Percentiles rank a stretch among this genome's conserved stretches.
Conservation (phyloP, 2,329 filamentous ascomycete species). For the Volutella citrinella region DNA sequence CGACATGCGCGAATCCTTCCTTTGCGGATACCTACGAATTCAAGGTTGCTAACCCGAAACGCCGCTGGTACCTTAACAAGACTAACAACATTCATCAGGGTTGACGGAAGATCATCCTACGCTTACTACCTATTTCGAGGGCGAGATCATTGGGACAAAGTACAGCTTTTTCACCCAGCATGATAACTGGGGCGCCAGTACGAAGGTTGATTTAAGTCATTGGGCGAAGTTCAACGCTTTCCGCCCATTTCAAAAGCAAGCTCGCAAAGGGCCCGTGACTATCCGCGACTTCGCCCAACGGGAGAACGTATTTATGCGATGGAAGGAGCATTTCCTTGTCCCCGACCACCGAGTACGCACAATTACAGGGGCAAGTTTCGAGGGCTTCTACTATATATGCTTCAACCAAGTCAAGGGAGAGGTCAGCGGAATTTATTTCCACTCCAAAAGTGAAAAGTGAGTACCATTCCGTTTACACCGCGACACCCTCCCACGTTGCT, state of each 20-base stretch:
- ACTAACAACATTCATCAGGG: too few species aligned
- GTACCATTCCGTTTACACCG: conserved; percentile 31
- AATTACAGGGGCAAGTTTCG: conserved; percentile 92
- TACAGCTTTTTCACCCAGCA: conserved; percentile 93
- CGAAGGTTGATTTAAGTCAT: conserved; percentile 88
- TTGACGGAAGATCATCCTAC: conserved; percentile 94
- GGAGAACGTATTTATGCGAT: conserved; percentile 96
- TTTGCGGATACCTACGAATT: conserved; percentile 93
- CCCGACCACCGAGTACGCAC: conserved; percentile 90
- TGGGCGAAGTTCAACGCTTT: conserved; percentile 91
- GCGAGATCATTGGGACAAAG: conserved; percentile 93
- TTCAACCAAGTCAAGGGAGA: conserved; percentile 88
- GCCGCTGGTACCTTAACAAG: too few species aligned
- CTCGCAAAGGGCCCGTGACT: conserved; percentile 52
- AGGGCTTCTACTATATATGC: conserved; percentile 99
- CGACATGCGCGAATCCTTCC: conserved; percentile 87
- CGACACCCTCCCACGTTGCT: background rate
- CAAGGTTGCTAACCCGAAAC: conserved; percentile 73
- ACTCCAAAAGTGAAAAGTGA: conserved; percentile 96
- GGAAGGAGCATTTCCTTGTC: conserved; percentile 98
- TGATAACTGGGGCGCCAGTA: conserved; percentile 84
- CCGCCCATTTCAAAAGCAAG: conserved; percentile 65
- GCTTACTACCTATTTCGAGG: conserved; percentile 97
- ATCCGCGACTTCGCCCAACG: conserved; percentile 71
- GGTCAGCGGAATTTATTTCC: conserved; percentile 94